These are phyloP conservation scores for Aureobasidium sp. DNA, from an alignment of 2,329 filamentous ascomycete genomes.

Conservation along the genomic window DNA sequence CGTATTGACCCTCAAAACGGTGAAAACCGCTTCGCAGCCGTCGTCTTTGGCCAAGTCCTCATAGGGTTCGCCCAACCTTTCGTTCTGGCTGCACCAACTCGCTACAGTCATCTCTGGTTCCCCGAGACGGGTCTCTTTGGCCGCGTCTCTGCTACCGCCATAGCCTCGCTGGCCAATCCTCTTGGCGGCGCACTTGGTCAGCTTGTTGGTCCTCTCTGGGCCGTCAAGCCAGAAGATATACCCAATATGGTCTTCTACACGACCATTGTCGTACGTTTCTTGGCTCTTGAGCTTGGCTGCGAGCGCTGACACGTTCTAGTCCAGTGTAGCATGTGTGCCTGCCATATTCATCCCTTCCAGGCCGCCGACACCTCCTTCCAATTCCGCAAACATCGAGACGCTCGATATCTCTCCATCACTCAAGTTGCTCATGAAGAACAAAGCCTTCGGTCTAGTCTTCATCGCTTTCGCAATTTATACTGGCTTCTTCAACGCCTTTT, in stretches of 20 bases:
- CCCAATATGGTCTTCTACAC: constrained; percentile 79
- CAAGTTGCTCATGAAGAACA: constrained; percentile 38
- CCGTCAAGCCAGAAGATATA: constrained; percentile 52
- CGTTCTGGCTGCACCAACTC: constrained; percentile 76
- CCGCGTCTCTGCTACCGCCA: constrained; percentile 76
- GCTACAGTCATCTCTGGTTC: constrained; percentile 94
- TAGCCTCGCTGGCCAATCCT: constrained; percentile 80
- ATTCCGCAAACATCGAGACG: constrained; percentile 50
- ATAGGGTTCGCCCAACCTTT: constrained; percentile 88
- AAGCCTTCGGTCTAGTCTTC: constrained; percentile 72
- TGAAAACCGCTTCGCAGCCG: constrained; percentile 57
- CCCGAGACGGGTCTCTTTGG: constrained; percentile 53
- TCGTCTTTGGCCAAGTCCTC: constrained; percentile 87
- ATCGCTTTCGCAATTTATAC: constrained; percentile 78
- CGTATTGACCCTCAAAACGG: constrained; percentile 37
- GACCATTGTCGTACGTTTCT: constrained; percentile 62
- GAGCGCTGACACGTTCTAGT: constrained; percentile 18
- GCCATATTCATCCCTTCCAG: constrained; percentile 69
- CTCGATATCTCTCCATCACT: constrained; percentile 48
- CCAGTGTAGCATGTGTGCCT: constrained; percentile 58
- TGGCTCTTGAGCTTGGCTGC: background rate
- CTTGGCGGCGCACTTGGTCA: constrained; percentile 78
- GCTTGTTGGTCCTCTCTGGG: constrained; percentile 74
- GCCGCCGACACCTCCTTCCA: constrained; percentile 69
- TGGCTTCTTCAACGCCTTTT: constrained; percentile 87